Conservation (phyloP, 1,284 basidiomycete species). For the Anthracocystis panici-leucophaei region DNA sequence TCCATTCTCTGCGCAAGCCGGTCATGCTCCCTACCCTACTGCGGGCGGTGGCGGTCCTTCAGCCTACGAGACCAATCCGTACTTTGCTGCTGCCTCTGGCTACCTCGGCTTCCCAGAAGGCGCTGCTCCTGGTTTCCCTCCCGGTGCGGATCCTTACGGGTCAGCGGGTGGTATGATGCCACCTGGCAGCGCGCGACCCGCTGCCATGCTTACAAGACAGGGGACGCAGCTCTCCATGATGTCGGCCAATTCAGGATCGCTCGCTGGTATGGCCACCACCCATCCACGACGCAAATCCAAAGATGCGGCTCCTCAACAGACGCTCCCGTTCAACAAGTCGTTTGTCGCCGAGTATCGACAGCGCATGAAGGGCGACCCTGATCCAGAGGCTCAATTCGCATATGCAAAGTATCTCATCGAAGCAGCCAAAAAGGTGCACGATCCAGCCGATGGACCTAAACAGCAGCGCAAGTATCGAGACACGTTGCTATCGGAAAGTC, state of each 20-base stretch:
- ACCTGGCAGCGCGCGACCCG: conserved; percentile 21
- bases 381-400: conserved; percentile 97
- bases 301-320: conserved; percentile 55
- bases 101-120: conserved; percentile 55
- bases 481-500: conserved; percentile 83
- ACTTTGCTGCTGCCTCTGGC: conserved; percentile 58
- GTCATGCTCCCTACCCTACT: conserved; percentile 7
- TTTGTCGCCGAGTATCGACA: conserved; percentile 97
- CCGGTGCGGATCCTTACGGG: conserved; percentile 35
- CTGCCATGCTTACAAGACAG: conserved; percentile 37
- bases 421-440: conserved; percentile 84
- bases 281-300: conserved; percentile 57
- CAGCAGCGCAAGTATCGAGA: conserved; percentile 83
- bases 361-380: conserved; percentile 96
- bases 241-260: conserved; percentile 25
- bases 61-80: conserved; percentile 48
- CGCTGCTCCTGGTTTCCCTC: conserved; percentile 43
- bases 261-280: conserved; percentile 28
- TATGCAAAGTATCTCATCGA: conserved; percentile 99
- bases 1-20: conserved; percentile 26
- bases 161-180: conserved; percentile 24
- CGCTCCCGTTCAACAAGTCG: conserved; percentile 79
- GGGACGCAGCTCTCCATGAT: conserved; percentile 50
- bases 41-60: conserved; percentile 18
- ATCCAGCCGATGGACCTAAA: conserved; percentile 63